These are phyloP conservation scores for Westerdykella ornata DNA, from an alignment of 2,329 filamentous ascomycete species.

Conservation along the genomic window DNA sequence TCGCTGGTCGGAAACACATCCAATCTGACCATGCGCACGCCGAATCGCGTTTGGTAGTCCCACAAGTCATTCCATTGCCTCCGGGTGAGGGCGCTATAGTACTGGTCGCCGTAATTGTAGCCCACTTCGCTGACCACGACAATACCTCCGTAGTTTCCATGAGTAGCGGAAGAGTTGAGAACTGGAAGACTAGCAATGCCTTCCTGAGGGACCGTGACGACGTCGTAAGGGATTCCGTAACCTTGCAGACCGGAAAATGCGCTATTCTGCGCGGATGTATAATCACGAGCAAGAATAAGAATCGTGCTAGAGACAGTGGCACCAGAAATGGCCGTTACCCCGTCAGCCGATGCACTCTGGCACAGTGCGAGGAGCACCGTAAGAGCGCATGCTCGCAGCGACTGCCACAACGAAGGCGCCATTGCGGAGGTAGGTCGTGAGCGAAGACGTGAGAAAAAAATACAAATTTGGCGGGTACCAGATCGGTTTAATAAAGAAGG, in stretches of 20 bases:
- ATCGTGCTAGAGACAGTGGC: slow-evolving; percentile 42
- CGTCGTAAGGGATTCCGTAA: slow-evolving; percentile 56
- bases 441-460: slow-evolving; percentile 16
- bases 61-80: slow-evolving; percentile 53
- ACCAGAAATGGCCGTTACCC: slow-evolving; percentile 10
- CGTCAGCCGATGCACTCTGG: slow-evolving; percentile 13
- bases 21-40: slow-evolving; percentile 55
- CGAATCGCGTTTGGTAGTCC: slow-evolving; percentile 52
- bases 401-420: slow-evolving; percentile 19
- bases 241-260: slow-evolving; percentile 52
- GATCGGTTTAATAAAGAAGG: slow-evolving; percentile 27
- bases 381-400: slow-evolving; percentile 20
- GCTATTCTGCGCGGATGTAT: slow-evolving; percentile 44
- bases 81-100: slow-evolving; percentile 49
- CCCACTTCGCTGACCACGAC: slow-evolving; percentile 50
- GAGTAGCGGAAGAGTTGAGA: slow-evolving; percentile 44
- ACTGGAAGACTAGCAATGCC: slow-evolving; percentile 46
- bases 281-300: slow-evolving; percentile 51
- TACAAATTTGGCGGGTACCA: slow-evolving; percentile 17
- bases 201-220: slow-evolving; percentile 48
- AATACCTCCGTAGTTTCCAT: slow-evolving; percentile 56
- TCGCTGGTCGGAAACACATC: slow-evolving; percentile 51
- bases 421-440: slow-evolving; percentile 15
- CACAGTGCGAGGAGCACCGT: slow-evolving; percentile 18
- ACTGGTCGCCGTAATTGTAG: slow-evolving; percentile 48